A percentile compares a stretch with the other conserved stretches of the same genome.
Conservation (phyloP, 768 basidiomycete species). For the Antrodiella citrinella region DNA sequence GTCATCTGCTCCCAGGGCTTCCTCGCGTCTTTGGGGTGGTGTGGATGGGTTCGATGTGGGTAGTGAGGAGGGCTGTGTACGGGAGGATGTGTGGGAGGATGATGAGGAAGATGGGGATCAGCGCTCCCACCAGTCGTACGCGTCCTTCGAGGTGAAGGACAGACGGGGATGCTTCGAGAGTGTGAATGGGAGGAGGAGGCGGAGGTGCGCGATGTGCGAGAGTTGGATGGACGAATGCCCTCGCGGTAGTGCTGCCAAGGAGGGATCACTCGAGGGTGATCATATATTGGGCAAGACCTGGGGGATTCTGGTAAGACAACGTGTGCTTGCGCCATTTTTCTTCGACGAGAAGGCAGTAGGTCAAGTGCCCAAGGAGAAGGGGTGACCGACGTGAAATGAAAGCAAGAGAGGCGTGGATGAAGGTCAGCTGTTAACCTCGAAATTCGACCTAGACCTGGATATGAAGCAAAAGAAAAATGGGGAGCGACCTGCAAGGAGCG, state of each 20-base stretch:
- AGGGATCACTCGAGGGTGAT: not conserved
- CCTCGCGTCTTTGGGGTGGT: not conserved
- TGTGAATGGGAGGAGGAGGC: not conserved
- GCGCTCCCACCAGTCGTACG: not conserved
- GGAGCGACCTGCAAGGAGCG: not conserved
- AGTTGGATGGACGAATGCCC: not conserved
- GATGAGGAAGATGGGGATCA: not conserved
- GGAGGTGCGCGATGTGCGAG: not conserved
- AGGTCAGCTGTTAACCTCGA: not conserved
- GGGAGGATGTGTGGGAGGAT: constrained; percentile 1
- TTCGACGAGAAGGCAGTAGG: not conserved
- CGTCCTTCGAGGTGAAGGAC: not conserved
- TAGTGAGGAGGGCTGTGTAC: constrained; percentile 8
- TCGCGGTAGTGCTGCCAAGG: not conserved
- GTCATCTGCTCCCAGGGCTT: constrained; percentile 24
- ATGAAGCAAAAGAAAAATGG: not conserved
- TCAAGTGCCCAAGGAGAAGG: not conserved
- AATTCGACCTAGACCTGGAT: not conserved
- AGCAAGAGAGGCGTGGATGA: not conserved
- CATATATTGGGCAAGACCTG: not conserved
- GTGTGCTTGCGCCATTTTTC: not conserved
- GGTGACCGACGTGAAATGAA: not conserved
- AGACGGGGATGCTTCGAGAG: not conserved
- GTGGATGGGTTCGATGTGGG: not conserved
- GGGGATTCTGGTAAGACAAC: not conserved